phyloP scores from a whole-genome alignment of 768 basidiomycete genomes.

The Termitomyces sp. region DNA sequence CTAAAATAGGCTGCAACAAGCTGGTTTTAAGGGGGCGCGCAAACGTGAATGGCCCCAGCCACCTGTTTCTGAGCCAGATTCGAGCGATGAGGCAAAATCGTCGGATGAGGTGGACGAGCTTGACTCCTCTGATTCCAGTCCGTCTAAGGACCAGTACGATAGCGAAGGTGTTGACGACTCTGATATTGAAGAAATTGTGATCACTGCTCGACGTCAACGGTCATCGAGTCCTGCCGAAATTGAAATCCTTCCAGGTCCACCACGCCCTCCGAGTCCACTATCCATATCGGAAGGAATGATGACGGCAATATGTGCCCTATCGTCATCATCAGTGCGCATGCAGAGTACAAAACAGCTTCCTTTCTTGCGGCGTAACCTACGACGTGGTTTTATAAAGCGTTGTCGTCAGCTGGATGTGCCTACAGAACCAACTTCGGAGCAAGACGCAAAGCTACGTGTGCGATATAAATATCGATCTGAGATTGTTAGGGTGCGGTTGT shows the following conservation, averaged over 20 bases:
- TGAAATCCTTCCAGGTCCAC: constrained; percentile 14
- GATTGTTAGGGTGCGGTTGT: constrained; percentile 22
- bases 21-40: constrained; percentile 15
- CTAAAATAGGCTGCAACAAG: constrained; percentile 4
- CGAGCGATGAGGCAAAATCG: constrained; percentile 5
- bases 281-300: constrained; percentile 19
- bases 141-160: neutral
- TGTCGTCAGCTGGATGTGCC: constrained; percentile 35
- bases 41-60: constrained; percentile 16
- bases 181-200: constrained; percentile 7
- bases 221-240: constrained; percentile 14
- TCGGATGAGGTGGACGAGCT: constrained; percentile 5
- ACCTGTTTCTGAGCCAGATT: neutral
- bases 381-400: constrained; percentile 37
- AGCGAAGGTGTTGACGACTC: neutral
- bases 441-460: constrained; percentile 8
- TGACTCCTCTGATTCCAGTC: neutral
- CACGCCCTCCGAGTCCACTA: constrained; percentile 1
- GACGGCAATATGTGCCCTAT: constrained; percentile 26
- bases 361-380: constrained; percentile 50
- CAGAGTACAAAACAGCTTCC: constrained; percentile 39
- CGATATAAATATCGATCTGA: constrained; percentile 15
- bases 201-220: constrained; percentile 7
- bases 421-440: constrained; percentile 14
- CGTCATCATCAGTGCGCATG: constrained; percentile 27